Evolutionary conservation across 148 eudicot species (phyloP).

Genomic region (Fallopia convolvulus): DNA sequence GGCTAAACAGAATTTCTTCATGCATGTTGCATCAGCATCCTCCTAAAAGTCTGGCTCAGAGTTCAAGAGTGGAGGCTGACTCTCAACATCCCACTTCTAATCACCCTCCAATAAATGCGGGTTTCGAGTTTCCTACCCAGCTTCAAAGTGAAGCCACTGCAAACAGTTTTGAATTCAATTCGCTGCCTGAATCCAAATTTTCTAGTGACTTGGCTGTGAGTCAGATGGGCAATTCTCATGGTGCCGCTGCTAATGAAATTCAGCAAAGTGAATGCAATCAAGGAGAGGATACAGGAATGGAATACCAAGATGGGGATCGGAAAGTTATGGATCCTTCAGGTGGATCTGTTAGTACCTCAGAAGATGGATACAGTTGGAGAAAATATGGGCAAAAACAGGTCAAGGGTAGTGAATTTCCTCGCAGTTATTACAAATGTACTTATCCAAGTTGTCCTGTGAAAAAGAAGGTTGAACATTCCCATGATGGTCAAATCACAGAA

Average conservation of each 20-base stretch:
- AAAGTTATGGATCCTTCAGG: conserved; percentile 23
- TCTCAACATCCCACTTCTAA: conserved; percentile 14
- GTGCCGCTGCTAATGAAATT: conserved; percentile 20
- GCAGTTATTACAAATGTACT: conserved; percentile 81
- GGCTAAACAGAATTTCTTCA: background rate
- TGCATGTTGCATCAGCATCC: conserved; percentile 12
- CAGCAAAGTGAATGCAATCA: conserved; percentile 16
- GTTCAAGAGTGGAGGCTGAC: conserved; percentile 15
- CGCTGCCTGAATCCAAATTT: conserved; percentile 20
- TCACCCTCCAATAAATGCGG: conserved; percentile 18
- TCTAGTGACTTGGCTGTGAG: conserved; percentile 11
- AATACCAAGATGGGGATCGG: conserved; percentile 20
- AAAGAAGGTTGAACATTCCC: conserved; percentile 67
- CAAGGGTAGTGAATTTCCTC: conserved; percentile 75
- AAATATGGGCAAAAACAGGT: conserved; percentile 89
- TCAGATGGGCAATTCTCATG: background rate
- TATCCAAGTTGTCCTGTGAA: conserved; percentile 52
- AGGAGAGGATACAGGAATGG: conserved; percentile 20
- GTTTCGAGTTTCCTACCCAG: conserved; percentile 20
- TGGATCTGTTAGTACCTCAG: conserved; percentile 34
- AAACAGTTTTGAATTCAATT: conserved; percentile 17
- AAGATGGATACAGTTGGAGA: conserved; percentile 82
- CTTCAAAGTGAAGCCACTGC: conserved; percentile 16
- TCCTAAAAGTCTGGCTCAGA: conserved; percentile 14
- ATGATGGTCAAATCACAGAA: conserved; percentile 68